Evolutionary conservation across 257 asterid species (phyloP).

Genomic region (Thymus mandschuricus): DNA sequence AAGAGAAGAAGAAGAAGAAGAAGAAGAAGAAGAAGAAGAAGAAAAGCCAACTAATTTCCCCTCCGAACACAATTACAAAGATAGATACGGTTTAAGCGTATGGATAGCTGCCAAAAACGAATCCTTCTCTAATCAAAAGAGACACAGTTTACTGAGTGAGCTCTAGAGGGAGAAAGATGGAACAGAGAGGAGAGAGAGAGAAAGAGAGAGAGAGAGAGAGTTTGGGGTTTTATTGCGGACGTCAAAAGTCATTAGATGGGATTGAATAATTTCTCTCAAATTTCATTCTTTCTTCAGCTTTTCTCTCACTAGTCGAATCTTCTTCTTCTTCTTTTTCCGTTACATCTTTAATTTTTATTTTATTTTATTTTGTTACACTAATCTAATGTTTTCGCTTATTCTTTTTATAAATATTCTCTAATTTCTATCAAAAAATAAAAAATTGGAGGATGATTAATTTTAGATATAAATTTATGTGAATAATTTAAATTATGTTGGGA

Average conservation of each 20-base stretch:
- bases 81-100: constrained; percentile 20
- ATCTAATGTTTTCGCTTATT: neutral
- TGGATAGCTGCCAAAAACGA: constrained; percentile 32
- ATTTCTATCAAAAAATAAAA: neutral
- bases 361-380: neutral
- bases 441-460: neutral
- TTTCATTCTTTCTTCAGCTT: constrained; percentile 34
- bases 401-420: too few species aligned
- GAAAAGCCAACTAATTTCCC: constrained; percentile 8
- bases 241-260: constrained; percentile 53
- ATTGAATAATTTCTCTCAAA: constrained; percentile 39
- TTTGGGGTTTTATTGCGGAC: constrained; percentile 52
- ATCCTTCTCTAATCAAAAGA: constrained; percentile 28
- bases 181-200: constrained; percentile 40
- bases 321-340: constrained; percentile 25
- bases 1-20: too few species aligned
- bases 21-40: too few species aligned
- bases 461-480: neutral
- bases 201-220: constrained; percentile 30
- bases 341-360: neutral
- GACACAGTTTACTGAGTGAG: constrained; percentile 31
- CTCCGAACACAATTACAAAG: constrained; percentile 4
- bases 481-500: neutral
- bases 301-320: constrained; percentile 48
- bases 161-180: constrained; percentile 46